phyloP scores from a whole-genome alignment of 805 yeast genomes.

The Cyberlindnera maritima region DNA sequence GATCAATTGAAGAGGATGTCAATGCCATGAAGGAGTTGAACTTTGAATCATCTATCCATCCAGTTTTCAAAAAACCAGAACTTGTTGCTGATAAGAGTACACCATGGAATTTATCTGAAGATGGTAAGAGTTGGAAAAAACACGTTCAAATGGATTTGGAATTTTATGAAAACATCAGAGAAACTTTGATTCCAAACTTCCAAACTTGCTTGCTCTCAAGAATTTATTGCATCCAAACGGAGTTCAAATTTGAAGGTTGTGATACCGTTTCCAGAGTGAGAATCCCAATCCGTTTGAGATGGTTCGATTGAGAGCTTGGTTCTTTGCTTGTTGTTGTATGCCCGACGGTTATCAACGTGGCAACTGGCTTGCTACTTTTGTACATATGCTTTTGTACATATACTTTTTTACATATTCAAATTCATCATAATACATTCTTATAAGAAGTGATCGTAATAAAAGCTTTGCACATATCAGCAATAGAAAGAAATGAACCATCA shows the following conservation, averaged over 20 bases:
- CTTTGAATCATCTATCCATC: conserved; percentile 10
- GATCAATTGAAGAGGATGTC: conserved; percentile 17
- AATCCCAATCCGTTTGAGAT: conserved; percentile 38
- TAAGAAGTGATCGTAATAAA: not conserved
- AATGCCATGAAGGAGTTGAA: conserved; percentile 21
- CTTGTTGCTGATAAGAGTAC: conserved; percentile 13
- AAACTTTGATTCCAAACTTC: conserved; percentile 58
- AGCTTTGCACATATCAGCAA: not conserved
- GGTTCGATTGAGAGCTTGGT: conserved; percentile 19
- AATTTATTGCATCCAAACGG: conserved; percentile 49
- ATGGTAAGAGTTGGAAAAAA: conserved; percentile 11
- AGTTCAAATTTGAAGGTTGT: conserved; percentile 37
- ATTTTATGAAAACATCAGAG: conserved; percentile 39
- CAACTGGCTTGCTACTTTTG: too few species aligned
- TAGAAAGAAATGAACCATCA: too few species aligned
- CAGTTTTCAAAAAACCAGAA: conserved; percentile 22
- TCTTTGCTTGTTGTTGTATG: too few species aligned
- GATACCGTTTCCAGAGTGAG: conserved; percentile 25
- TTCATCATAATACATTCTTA: not conserved
- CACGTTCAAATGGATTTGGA: conserved; percentile 40
- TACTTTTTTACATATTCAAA: too few species aligned
- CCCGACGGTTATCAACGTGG: too few species aligned
- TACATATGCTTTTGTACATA: too few species aligned
- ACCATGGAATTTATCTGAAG: conserved; percentile 20
- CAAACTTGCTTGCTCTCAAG: conserved; percentile 64